Evolutionary conservation across 208 protist species (phyloP), one percentile per base, ranked within the genome.

Genomic region (Leishmania guyanensis): DNA sequence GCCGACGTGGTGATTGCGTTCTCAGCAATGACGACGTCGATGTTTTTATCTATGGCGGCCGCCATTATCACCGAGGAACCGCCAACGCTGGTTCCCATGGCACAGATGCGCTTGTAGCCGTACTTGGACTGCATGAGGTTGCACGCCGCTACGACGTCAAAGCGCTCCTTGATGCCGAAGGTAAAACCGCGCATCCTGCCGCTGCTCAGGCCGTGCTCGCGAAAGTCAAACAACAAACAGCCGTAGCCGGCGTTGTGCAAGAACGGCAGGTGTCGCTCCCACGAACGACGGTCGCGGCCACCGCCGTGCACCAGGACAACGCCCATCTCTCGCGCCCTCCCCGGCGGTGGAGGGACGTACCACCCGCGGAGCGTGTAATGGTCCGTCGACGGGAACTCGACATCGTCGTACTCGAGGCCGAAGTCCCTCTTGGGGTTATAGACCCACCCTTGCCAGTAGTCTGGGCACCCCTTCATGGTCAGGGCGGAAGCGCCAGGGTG

Each of bases 301-400:
- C 93, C 96, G 71, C 96, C 96, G 80, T 98, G 96, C 12, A 98
- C 93, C 5, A 97, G 84, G n/a, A 98, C 94, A 39, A 98, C 86
- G 77, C 96, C 92, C 79, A 93, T 85, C 46, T 69, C 51, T 1
- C 54, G 56, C 43, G 46, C 78, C n/a, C 56, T 68, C 0, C 39
- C 53, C 36, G 36, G 66, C 48, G 87, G 87, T 8, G 92, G 86
- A 0, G 92, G 92, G 29, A 98, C 91, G 79, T 95, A 96, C 94
- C 95, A 97, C 16, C 95, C 95, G 51, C 94, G 85, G 39, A 97
- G 83, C 36, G 71, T 91, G 75, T 97, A 95, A 48, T 78, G 56
- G 64, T 96, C 94, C 0, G 90, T 91, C 22, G 92, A 94, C 17
- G 77, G 73, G 78, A 97, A 96, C 43, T 79, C 75, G 5, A 98